These are phyloP conservation scores for Phymatotrichopsis omnivora DNA, from an alignment of 2,329 filamentous ascomycete species.

Conservation along the genomic window DNA sequence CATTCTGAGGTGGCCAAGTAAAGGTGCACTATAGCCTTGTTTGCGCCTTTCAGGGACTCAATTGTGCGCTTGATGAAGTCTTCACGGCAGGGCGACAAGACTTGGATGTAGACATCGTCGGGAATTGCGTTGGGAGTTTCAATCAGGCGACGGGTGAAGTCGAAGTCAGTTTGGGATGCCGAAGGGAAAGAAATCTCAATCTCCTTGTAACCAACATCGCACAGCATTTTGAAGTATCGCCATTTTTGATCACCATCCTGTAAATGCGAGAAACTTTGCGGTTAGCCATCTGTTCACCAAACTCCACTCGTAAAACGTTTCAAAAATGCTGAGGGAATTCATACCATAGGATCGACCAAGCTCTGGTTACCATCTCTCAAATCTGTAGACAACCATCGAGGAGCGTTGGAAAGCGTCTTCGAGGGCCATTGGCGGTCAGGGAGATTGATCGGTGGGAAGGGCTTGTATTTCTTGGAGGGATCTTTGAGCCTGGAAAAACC, in stretches of 20 bases:
- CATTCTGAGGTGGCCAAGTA: conserved; percentile 95
- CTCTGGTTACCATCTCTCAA: conserved; percentile 90
- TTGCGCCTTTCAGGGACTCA: conserved; percentile 75
- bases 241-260: conserved; percentile 92
- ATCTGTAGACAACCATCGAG: conserved; percentile 83
- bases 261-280: conserved; percentile 12
- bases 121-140: conserved; percentile 74
- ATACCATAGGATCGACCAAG: conserved; percentile 82
- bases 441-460: conserved; percentile 56
- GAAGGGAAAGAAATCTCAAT: conserved; percentile 95
- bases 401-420: conserved; percentile 71
- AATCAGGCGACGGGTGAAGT: conserved; percentile 80
- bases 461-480: conserved; percentile 66
- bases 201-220: conserved; percentile 89
- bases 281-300: conserved; percentile 9
- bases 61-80: conserved; percentile 86
- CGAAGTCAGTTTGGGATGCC: conserved; percentile 88
- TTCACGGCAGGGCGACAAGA: conserved; percentile 81
- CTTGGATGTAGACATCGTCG: conserved; percentile 84
- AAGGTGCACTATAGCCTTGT: conserved; percentile 89
- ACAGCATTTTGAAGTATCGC: conserved; percentile 88
- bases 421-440: conserved; percentile 72
- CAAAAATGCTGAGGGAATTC: conserved; percentile 28
- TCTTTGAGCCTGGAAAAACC: conserved; percentile 56
- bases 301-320: neutral